Evolutionary conservation across 2,329 filamentous ascomycete genomes (phyloP), one percentile per base, ranked within the genome.

Genomic region (Botryosphaeria agaves): DNA sequence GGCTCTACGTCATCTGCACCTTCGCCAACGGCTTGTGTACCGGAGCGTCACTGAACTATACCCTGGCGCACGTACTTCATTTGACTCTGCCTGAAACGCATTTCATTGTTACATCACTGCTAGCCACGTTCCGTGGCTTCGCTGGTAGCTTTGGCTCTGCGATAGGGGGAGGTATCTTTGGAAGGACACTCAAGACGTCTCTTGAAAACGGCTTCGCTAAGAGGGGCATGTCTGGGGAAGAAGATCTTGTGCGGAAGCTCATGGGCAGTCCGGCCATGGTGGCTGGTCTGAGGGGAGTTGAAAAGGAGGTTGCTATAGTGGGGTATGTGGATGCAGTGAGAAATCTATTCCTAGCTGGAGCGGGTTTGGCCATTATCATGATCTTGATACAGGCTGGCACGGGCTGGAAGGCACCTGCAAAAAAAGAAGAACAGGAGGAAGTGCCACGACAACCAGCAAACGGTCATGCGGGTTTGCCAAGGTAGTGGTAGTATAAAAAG

Each of bases 81-180:
- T 60, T 87, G 4, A 78, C 76, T 0, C 57, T 60, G 0, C 61
- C 68, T 1, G 62, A 69, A 5, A 70, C 72, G 1, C 78, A 85
- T 42, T 83, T 79, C 43, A 71, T 89, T 29, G 71, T 77, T 3
- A 82, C 76, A 1, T 77, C 79, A 8, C 59, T 92, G 25, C 54
- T 87, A 3, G 71, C 76, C 17, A 91, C 81, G 1, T 87, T 87
- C 52, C 67, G 83, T 3, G 79, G 79, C 4, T 85, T 89, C 38
- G 78, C 79, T 0, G 80, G 80, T 9, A 78, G 72, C 30, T 89
- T 91, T 41, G 81, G 82, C 3, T 77, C 76, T 1, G 72, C 81
- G 0, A 76, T 87, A 28, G 79, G 80, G 2, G 81, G 82, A 3
- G 82, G 82, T 0, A 60, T 80, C 31, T 87, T 85, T 46, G 62